Evolutionary conservation across 768 basidiomycete genomes (phyloP).

Genomic region (Suillus subluteus): DNA sequence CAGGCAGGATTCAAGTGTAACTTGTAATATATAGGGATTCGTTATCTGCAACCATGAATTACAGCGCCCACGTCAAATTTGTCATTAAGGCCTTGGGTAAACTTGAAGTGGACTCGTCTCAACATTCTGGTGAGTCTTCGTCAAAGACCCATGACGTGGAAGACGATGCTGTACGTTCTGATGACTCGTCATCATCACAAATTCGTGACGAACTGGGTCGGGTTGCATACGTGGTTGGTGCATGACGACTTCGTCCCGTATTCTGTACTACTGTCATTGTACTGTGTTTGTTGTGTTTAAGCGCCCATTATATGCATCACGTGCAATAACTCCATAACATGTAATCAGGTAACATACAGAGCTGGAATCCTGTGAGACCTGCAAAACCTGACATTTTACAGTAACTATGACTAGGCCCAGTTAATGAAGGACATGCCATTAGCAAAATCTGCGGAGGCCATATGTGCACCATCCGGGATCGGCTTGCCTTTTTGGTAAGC

Average conservation of each 20-base stretch:
- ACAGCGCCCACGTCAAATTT: conserved; percentile 69
- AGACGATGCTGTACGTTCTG: conserved; percentile 1
- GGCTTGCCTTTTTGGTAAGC: conserved; percentile 13
- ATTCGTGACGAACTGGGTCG: conserved; percentile 25
- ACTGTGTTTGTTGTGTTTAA: neutral
- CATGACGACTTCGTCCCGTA: conserved; percentile 15
- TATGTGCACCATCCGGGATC: conserved; percentile 6
- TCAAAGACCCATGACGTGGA: neutral
- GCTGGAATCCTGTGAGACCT: neutral
- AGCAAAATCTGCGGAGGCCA: conserved; percentile 15
- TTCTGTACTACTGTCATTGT: too few species aligned
- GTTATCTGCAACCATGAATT: conserved; percentile 62
- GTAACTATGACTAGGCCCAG: neutral
- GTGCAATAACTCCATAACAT: neutral
- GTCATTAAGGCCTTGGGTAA: conserved; percentile 68
- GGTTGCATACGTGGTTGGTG: conserved; percentile 24
- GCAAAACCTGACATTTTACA: neutral
- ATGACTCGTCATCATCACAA: conserved; percentile 14
- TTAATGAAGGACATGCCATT: conserved; percentile 9
- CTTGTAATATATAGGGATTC: conserved; percentile 47
- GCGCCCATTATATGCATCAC: neutral
- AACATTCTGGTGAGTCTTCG: neutral
- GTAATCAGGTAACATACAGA: neutral
- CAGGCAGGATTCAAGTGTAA: conserved; percentile 11
- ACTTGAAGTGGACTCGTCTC: conserved; percentile 26